A percentile compares a stretch with the other conserved stretches of the same genome.
These are phyloP conservation scores for Starmerella tilneyi DNA, from an alignment of 805 yeast genomes.

Conservation along the genomic window DNA sequence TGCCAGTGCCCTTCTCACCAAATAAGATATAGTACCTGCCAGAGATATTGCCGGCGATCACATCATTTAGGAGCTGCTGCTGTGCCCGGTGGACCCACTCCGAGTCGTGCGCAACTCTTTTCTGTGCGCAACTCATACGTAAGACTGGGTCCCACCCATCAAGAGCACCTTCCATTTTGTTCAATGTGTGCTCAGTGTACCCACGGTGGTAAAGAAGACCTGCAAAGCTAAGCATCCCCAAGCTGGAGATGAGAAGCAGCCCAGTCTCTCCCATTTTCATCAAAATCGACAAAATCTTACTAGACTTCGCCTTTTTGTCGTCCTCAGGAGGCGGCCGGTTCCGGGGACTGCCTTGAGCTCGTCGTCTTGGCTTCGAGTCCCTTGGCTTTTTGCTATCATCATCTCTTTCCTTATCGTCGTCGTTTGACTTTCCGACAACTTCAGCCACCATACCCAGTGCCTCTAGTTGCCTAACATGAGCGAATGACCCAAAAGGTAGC, in stretches of 20 bases:
- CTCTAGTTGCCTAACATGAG: slow-evolving; percentile 9
- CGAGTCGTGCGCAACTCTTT: slow-evolving; percentile 17
- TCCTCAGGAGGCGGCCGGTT: not conserved
- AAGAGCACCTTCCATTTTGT: slow-evolving; percentile 57
- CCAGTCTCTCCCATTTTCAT: slow-evolving; percentile 42
- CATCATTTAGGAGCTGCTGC: slow-evolving; percentile 52
- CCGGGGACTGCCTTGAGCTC: not conserved
- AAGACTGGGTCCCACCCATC: slow-evolving; percentile 57
- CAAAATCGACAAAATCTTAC: not conserved
- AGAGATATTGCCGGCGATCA: slow-evolving; percentile 49
- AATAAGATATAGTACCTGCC: slow-evolving; percentile 65
- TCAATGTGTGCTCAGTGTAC: slow-evolving; percentile 49
- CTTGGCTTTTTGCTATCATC: not conserved
- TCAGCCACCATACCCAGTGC: slow-evolving; percentile 19
- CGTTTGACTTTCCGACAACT: slow-evolving; percentile 16
- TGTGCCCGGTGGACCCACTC: slow-evolving; percentile 65
- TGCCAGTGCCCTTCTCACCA: slow-evolving; percentile 84
- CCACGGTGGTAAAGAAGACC: slow-evolving; percentile 60
- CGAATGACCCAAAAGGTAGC: not conserved
- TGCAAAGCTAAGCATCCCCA: slow-evolving; percentile 57
- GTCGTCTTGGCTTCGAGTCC: not conserved
- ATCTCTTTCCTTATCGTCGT: slow-evolving; percentile 9
- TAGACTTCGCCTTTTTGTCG: not conserved
- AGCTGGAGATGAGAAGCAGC: slow-evolving; percentile 58
- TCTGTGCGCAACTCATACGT: slow-evolving; percentile 44